Percentiles rank a stretch among this genome's conserved stretches.
Conservation (phyloP, 108 stramenopile genomes). For the Licmophora abbreviata region DNA sequence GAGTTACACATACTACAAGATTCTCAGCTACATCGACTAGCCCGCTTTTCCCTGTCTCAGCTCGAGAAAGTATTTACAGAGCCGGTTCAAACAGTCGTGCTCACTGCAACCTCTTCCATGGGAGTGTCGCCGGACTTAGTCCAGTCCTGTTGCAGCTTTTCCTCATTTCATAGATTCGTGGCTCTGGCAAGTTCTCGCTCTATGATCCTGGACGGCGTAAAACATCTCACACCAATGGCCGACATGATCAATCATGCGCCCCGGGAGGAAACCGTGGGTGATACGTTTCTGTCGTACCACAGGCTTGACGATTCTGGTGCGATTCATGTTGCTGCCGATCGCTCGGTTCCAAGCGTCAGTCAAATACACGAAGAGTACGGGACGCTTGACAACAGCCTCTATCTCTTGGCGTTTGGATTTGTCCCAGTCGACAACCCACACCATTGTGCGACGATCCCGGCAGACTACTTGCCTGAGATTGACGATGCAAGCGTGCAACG, state of each 20-base stretch:
- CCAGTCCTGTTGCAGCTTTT: background rate
- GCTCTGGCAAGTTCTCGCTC: constrained; percentile 56
- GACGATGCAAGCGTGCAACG: background rate
- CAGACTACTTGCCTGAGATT: constrained; percentile 1
- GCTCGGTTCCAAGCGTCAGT: constrained; percentile 9
- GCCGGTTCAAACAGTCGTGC: background rate
- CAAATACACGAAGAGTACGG: constrained; percentile 81
- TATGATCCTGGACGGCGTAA: constrained; percentile 57
- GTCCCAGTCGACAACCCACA: constrained; percentile 79
- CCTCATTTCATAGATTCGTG: constrained; percentile 40
- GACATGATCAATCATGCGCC: constrained; percentile 80
- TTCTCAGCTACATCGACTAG: background rate
- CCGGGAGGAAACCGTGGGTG: constrained; percentile 4
- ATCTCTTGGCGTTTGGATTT: constrained; percentile 76
- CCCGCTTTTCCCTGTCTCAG: background rate
- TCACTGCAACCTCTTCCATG: background rate
- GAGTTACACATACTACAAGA: constrained; percentile 5
- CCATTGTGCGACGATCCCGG: constrained; percentile 57
- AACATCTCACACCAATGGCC: constrained; percentile 68
- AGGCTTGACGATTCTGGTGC: constrained; percentile 17
- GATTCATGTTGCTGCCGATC: constrained; percentile 37
- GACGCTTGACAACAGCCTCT: constrained; percentile 63
- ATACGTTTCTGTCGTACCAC: constrained; percentile 33
- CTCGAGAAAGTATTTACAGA: too few species aligned
- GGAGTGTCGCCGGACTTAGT: background rate